Conservation (phyloP, 2,329 filamentous ascomycete genomes). For the Orbilia oligospora region DNA sequence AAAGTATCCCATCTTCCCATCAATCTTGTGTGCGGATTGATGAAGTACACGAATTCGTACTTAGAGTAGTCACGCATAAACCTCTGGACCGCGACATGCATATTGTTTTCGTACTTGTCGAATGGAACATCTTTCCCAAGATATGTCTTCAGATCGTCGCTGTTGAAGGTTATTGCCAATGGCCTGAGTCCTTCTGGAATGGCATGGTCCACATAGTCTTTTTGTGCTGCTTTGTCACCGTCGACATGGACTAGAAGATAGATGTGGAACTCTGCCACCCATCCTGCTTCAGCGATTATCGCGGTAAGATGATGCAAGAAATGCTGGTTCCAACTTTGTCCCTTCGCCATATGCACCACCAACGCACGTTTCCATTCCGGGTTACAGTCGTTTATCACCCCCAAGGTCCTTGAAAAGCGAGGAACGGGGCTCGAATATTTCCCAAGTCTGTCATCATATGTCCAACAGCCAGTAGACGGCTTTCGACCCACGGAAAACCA, state of each 20-base stretch:
- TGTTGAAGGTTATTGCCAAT: conserved; percentile 50
- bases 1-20: conserved; percentile 52
- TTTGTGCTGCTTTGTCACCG: conserved; percentile 37
- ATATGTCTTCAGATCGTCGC: conserved; percentile 32
- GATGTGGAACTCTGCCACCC: conserved; percentile 40
- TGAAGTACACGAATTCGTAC: conserved; percentile 53
- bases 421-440: conserved; percentile 30
- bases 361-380: conserved; percentile 41
- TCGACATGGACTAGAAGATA: conserved; percentile 48
- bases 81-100: conserved; percentile 50
- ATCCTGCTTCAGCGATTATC: conserved; percentile 44
- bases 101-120: conserved; percentile 41
- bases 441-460: conserved; percentile 43
- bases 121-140: conserved; percentile 46
- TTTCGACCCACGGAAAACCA: conserved; percentile 54
- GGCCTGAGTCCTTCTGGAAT: conserved; percentile 46
- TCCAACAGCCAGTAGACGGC: conserved; percentile 54
- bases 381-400: conserved; percentile 50
- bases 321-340: conserved; percentile 49
- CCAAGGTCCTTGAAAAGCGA: conserved; percentile 34
- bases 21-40: conserved; percentile 38
- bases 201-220: conserved; percentile 30
- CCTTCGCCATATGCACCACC: conserved; percentile 50
- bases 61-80: conserved; percentile 55
- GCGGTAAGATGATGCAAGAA: conserved; percentile 41